Evolutionary conservation across 1,139 yeast genomes (phyloP), one percentile per base, ranked within the genome.

Genomic region (Yamadazyma atlantica): DNA sequence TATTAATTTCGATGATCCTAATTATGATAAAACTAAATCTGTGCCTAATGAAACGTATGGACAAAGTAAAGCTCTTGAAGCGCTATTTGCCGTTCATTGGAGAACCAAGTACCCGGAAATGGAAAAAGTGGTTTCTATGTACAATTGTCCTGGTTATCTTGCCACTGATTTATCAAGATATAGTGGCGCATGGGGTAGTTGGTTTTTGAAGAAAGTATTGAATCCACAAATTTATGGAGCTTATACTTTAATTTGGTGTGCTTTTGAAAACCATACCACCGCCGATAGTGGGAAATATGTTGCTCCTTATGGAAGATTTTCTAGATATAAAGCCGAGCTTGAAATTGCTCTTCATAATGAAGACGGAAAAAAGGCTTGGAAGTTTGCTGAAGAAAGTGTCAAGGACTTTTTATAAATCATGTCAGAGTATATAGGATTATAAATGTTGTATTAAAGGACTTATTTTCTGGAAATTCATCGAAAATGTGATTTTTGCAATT

Each of bases 61-160:
- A 1, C 78, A 74, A 48, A 64, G 76, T 28, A 78, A 78, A 54
- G 75, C 78, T 2, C 62, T 66, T 27, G 63, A 66, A 41, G 54
- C 69, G 16, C 57, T 64, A 34, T 74, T 70, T 45, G 66, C 76
- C 0, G 54, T 61, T n/a, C 57, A 62, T 10, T 75, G 77, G 73
- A 56, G 69, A 2, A 48, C 53, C 17, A 47, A 54, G 27, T 67
- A 73, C 40, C 9, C 9, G 13, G 55, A 60, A 4, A 56, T 55
- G 3, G 47, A 57, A 1, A 42, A 46, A 12, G 61, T 73, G 21
- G 57, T 66, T 32, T 62, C 68, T 30, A 55, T 65, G 2, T 55
- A 71, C 1, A 61, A 64, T n/a, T 70, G 75, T 50, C 82, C 82
- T 1, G 83, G 82, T 8, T 46, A 54, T 30, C 46, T 76, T 26